phyloP scores from a whole-genome alignment of 257 asterid genomes.

The Forsythia viridissima region DNA sequence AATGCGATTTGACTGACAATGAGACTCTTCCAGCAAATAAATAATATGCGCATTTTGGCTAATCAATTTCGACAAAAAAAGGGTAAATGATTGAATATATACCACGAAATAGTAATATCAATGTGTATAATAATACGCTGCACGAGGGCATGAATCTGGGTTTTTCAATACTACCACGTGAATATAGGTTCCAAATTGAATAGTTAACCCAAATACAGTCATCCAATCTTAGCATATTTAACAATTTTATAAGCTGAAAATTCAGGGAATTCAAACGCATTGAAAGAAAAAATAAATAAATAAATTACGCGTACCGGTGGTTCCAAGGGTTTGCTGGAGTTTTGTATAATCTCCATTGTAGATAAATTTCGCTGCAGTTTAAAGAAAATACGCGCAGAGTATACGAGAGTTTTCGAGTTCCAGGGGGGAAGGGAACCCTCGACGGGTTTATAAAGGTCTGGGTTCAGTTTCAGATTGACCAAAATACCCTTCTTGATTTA shows the following conservation, averaged over 20 bases:
- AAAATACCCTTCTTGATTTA: slow-evolving; percentile 22
- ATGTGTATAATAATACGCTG: neutral
- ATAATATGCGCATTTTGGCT: neutral
- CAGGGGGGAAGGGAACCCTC: neutral
- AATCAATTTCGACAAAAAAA: neutral
- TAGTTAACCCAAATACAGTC: neutral
- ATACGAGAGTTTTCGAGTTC: neutral
- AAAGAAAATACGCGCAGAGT: neutral
- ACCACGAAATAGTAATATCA: neutral
- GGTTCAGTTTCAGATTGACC: slow-evolving; percentile 28
- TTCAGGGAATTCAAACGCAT: neutral
- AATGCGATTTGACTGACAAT: neutral
- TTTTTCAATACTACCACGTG: neutral
- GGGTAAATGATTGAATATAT: neutral
- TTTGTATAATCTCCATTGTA: slow-evolving; percentile 34
- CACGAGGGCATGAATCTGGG: neutral
- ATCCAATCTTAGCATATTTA: neutral
- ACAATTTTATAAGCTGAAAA: neutral
- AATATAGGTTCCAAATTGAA: neutral
- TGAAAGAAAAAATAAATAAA: neutral
- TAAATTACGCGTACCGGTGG: slow-evolving; percentile 23
- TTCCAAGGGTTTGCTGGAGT: slow-evolving; percentile 19
- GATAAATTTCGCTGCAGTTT: neutral
- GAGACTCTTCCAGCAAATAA: neutral
- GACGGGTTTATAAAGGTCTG: slow-evolving; percentile 23